Base-by-base conservation (phyloP, 225 moss, liverwort and hornwort genomes). In the Pseudoscleropodium purum region DNA sequence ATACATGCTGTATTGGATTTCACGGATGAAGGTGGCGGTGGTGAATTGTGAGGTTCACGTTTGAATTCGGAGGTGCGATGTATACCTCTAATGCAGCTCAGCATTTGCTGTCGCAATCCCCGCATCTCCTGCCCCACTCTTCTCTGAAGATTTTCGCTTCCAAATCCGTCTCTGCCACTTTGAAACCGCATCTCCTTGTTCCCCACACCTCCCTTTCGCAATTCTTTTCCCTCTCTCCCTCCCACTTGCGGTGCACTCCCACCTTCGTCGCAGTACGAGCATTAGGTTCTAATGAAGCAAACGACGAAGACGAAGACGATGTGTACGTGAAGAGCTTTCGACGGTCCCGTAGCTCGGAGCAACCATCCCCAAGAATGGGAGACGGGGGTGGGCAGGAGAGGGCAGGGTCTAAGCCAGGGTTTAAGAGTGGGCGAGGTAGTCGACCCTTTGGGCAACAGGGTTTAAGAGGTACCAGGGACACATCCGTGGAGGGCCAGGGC, bases 321-420 rank as follows among this genome's bases (percentile, higher is more conserved):
- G 95, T 93, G 45, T 94, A 93, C 31, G 91, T 94, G 88, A 93
- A 85, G 89, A 93, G 94, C 87, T 95, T 94, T 67, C 85, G 70
- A 83, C 59, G 81, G 24, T 70, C 91, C 54, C 76, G 66, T 33
- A 90, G 80, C 51, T 52, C 67, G 81, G 89, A 89, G 72, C 81
- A 29, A 74, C 74, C 66, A n/a, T 70, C 92, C 8, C 41, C 79
- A 34, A 79, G 87, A 85, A 83, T 86, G 91, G 89, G 69, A 59
- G 91, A 89, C 83, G 79, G 52, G 61, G 85, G 18, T 47, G 61
- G 45, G 36, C 74, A 75, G 60, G 77, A 64, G 33, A 82, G 64
- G n/a, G 64, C 64, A 87, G 78, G 66, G 12, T 31, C 65, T 89
- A 88, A 61, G 88, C 75, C 75, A 90, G 91, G 89, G 77, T 90